Percentiles rank a stretch among this genome's conserved stretches.
These are phyloP conservation scores for Trichoderma gamsii DNA, from an alignment of 495 filamentous ascomycete species.

Conservation along the genomic window DNA sequence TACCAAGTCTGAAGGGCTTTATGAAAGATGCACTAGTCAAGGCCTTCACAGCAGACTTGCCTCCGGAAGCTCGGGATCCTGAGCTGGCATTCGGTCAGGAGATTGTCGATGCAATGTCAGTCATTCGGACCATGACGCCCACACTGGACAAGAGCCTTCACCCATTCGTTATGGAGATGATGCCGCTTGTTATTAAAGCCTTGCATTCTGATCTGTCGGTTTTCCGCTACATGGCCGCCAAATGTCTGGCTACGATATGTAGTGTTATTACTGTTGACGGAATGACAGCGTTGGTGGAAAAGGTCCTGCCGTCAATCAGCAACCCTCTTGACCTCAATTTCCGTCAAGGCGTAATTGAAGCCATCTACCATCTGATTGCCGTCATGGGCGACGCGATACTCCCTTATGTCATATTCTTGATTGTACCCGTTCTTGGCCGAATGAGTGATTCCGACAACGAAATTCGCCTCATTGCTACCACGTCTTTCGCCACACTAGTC, in stretches of 20 bases:
- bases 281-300: conserved; percentile 93
- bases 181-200: conserved; percentile 82
- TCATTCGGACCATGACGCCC: conserved; percentile 81
- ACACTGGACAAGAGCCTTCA: conserved; percentile 69
- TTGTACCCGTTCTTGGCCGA: conserved; percentile 94
- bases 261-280: conserved; percentile 90
- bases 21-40: conserved; percentile 74
- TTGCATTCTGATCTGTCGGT: conserved; percentile 82
- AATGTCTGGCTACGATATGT: conserved; percentile 95
- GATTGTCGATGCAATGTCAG: conserved; percentile 87
- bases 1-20: conserved; percentile 70
- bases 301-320: conserved; percentile 82
- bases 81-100: conserved; percentile 75
- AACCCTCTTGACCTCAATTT: conserved; percentile 77
- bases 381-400: conserved; percentile 97
- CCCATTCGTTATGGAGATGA: conserved; percentile 68
- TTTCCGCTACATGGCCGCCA: conserved; percentile 92
- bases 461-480: conserved; percentile 87
- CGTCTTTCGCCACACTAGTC: conserved; percentile 92
- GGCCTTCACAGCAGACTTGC: conserved; percentile 62
- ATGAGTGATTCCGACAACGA: conserved; percentile 99
- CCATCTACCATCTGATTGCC: conserved; percentile 89
- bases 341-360: conserved; percentile 90
- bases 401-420: conserved; percentile 97
- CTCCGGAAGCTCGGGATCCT: conserved; percentile 59